These are phyloP conservation scores for Monosporozyma yasuniensis DNA, from an alignment of 805 yeast genomes.

Conservation along the genomic window DNA sequence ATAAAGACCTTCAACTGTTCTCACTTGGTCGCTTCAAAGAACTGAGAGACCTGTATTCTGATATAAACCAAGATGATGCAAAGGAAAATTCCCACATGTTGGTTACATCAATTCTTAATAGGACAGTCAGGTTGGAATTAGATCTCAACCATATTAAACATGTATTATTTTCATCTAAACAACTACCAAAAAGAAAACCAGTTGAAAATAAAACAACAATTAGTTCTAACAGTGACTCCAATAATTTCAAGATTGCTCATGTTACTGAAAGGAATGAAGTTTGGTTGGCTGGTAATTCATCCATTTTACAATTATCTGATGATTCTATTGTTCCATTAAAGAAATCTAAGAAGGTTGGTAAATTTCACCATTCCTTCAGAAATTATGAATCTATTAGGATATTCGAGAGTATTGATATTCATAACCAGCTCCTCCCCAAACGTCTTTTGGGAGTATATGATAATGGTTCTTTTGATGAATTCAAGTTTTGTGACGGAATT, in stretches of 20 bases:
- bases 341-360: not conserved
- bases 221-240: not conserved
- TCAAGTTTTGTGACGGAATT: not conserved
- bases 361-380: not conserved
- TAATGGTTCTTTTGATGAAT: not conserved
- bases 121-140: not conserved
- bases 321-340: not conserved
- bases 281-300: slow-evolving; percentile 3
- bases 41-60: not conserved
- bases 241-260: not conserved
- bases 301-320: slow-evolving; percentile 1
- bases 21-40: not conserved
- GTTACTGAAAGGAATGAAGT: not conserved
- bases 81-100: not conserved
- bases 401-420: not conserved
- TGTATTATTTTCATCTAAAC: not conserved
- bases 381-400: not conserved
- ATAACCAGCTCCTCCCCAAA: too few relatives aligned
- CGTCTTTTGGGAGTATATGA: not conserved
- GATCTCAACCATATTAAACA: not conserved
- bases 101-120: not conserved
- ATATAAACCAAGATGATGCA: not conserved
- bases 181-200: not conserved
- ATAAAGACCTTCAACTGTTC: not conserved
- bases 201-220: not conserved